Evolutionary conservation across 352 stramenopile species (phyloP), one percentile per base, ranked within the genome.

Genomic region (Phytophthora tentaculata): DNA sequence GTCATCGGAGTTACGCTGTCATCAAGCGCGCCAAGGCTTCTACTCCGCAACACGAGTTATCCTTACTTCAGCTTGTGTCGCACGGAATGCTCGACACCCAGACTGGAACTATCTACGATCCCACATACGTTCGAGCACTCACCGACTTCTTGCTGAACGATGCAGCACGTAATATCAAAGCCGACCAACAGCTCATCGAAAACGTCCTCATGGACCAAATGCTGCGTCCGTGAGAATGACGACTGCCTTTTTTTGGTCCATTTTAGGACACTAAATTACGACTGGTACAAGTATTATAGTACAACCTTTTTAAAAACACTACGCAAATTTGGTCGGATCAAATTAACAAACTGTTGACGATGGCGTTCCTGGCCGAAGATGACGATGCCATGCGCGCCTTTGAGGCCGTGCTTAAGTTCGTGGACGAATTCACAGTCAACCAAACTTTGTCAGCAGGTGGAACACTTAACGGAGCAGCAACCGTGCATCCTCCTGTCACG

Each of bases 1-100:
- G 71, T 1, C 77, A 91, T 48, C 73, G 80, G 16, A 81, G 79
- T 19, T 91, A 87, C 69, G 77, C 86, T 45, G 65, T 91, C 58
- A 71, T 90, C 32, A 81, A 83, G 45, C 77, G 61, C 14, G 66
- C 81, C 10, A 71, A 39, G 52, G 53, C 54, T 16, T 81, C 77
- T 9, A 65, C 68, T 35, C 58, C 66, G 13, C 54, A 74, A 49
- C 62, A 71, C 20, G 69, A 83, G 32, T 64, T 74, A 32, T 77
- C 79, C 26, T 72, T 90, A 29, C 56, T 91, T 47, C 77, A 89
- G 49, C 77, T 76, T 56, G 78, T 78, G 43, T 73, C 74, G 17
- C 71, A 89, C 51, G 75, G 80, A 19, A 86, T 80, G 49, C 74
- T 82, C 24, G 69, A 89, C 51, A 80, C 73, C 9, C 73, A 67